Evolutionary conservation across 2,329 filamentous ascomycete species (phyloP).

Genomic region (Fusarium euwallaceae): DNA sequence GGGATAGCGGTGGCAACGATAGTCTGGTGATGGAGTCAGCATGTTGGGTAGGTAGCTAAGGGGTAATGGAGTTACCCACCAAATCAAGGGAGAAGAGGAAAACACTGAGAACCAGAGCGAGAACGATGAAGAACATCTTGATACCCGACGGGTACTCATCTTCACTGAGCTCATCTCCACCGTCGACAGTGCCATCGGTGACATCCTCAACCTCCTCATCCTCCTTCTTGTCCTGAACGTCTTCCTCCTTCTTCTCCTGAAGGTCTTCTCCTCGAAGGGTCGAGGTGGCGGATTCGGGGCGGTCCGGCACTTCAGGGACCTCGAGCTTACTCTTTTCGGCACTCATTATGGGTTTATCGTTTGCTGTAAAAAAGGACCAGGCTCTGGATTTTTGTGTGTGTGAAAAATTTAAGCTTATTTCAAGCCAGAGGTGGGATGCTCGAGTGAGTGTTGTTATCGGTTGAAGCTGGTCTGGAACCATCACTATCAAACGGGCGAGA

Average conservation of each 20-base stretch:
- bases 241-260: constrained; percentile 46
- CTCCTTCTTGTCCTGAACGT: constrained; percentile 47
- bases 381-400: background rate
- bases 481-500: constrained; percentile 17
- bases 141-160: constrained; percentile 56
- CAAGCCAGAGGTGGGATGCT: constrained; percentile 7
- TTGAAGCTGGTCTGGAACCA: constrained; percentile 22
- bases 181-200: constrained; percentile 36
- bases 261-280: constrained; percentile 48
- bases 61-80: constrained; percentile 46
- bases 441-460: constrained; percentile 9
- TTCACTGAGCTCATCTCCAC: constrained; percentile 40
- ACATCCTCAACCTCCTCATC: constrained; percentile 39
- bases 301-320: constrained; percentile 40
- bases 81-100: constrained; percentile 65
- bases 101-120: constrained; percentile 61
- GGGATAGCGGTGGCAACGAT: constrained; percentile 71
- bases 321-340: constrained; percentile 34
- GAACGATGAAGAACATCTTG: constrained; percentile 58
- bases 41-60: background rate
- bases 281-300: constrained; percentile 47
- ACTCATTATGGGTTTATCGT: constrained; percentile 24
- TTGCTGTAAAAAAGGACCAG: constrained; percentile 1
- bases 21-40: constrained; percentile 52
- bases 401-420: constrained; percentile 30